phyloP scores from a whole-genome alignment of 352 stramenopile genomes.

The Globisporangium irregulare region DNA sequence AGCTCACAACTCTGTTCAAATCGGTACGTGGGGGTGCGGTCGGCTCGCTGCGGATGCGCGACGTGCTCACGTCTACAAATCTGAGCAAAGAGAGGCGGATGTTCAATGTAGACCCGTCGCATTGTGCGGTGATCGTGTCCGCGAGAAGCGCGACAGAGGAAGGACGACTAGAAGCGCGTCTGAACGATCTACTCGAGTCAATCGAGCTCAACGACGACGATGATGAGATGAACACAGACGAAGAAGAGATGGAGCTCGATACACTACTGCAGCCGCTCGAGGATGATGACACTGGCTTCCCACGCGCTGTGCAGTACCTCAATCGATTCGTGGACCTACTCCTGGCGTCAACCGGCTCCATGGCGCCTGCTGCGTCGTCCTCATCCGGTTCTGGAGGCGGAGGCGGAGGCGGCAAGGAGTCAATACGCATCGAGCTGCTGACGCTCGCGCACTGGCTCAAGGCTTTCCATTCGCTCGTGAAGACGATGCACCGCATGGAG shows the following conservation, averaged over 20 bases:
- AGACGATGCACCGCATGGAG: constrained; percentile 56
- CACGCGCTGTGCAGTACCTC: constrained; percentile 52
- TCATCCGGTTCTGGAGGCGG: constrained; percentile 4
- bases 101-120: constrained; percentile 65
- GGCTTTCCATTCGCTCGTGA: constrained; percentile 52
- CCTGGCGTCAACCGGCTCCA: constrained; percentile 24
- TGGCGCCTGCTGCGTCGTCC: constrained; percentile 8
- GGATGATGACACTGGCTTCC: constrained; percentile 57
- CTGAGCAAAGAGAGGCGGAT: constrained; percentile 64
- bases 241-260: constrained; percentile 28
- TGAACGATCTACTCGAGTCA: constrained; percentile 42
- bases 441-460: constrained; percentile 61
- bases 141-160: constrained; percentile 24
- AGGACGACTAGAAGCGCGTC: constrained; percentile 30
- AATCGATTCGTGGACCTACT: constrained; percentile 61
- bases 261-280: constrained; percentile 40
- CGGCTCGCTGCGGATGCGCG: constrained; percentile 49
- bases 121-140: constrained; percentile 66
- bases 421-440: constrained; percentile 48
- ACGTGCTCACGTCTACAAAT: constrained; percentile 46
- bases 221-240: constrained; percentile 18
- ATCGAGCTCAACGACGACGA: constrained; percentile 32
- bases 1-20: constrained; percentile 47
- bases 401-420: constrained; percentile 24
- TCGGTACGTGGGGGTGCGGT: constrained; percentile 54